Percentiles rank a stretch among this genome's conserved stretches.
Conservation (phyloP, 192 early-diverging fungal species). For the Geranomyces variabilis region DNA sequence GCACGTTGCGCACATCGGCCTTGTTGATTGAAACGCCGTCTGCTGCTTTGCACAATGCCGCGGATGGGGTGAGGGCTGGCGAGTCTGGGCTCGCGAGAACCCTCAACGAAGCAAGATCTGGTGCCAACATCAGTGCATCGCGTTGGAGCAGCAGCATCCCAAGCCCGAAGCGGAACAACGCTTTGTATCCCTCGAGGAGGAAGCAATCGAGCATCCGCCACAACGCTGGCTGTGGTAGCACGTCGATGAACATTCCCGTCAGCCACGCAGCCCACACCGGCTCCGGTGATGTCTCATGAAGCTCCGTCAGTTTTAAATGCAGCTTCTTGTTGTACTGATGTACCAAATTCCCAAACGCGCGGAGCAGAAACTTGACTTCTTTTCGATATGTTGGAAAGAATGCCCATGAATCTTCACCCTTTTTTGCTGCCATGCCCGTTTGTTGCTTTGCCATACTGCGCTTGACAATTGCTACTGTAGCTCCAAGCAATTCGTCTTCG, state of each 20-base stretch:
- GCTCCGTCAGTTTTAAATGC: slow-evolving; percentile 33
- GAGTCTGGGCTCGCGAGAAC: slow-evolving; percentile 18
- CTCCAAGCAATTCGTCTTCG: slow-evolving; percentile 43
- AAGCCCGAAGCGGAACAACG: slow-evolving; percentile 44
- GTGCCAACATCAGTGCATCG: slow-evolving; percentile 24
- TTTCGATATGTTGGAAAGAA: slow-evolving; percentile 51
- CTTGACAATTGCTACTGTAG: slow-evolving; percentile 43
- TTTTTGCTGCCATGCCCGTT: not conserved
- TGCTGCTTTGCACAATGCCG: slow-evolving; percentile 31
- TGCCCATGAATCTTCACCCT: slow-evolving; percentile 33
- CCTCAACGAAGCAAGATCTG: slow-evolving; percentile 15
- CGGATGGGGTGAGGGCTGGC: slow-evolving; percentile 9
- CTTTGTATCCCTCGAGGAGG: slow-evolving; percentile 49
- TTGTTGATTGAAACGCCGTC: slow-evolving; percentile 21
- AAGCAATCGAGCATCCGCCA: slow-evolving; percentile 51
- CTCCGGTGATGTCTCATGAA: slow-evolving; percentile 34
- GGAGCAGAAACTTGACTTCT: slow-evolving; percentile 44
- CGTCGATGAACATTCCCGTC: slow-evolving; percentile 39
- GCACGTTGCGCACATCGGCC: slow-evolving; percentile 34
- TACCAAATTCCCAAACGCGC: slow-evolving; percentile 48
- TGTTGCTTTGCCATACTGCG: slow-evolving; percentile 20
- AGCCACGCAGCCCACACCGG: slow-evolving; percentile 50
- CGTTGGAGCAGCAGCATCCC: slow-evolving; percentile 32
- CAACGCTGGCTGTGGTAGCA: slow-evolving; percentile 40
- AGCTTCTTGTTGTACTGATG: slow-evolving; percentile 37